phyloP scores from a whole-genome alignment of 768 basidiomycete genomes.

The Glaciozyma antarctica region DNA sequence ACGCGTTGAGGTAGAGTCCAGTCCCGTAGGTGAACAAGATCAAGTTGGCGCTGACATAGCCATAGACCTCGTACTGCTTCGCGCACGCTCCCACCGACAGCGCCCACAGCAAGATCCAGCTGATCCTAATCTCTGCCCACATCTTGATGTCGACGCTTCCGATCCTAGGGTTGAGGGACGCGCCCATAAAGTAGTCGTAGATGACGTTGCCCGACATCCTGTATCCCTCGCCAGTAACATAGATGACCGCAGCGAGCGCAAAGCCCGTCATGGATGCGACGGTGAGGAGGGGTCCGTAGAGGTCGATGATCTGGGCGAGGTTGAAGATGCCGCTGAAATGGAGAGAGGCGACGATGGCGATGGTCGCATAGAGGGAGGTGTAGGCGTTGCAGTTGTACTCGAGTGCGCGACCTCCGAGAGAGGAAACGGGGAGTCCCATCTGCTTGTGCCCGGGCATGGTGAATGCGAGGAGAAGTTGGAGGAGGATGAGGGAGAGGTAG shows the following conservation, averaged over 20 bases:
- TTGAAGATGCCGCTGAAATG: conserved; percentile 70
- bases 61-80: conserved; percentile 88
- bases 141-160: conserved; percentile 91
- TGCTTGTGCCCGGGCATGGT: conserved; percentile 85
- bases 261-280: conserved; percentile 91
- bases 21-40: conserved; percentile 92
- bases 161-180: conserved; percentile 82
- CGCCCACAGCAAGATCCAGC: conserved; percentile 93
- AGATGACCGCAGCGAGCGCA: conserved; percentile 61
- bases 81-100: conserved; percentile 82
- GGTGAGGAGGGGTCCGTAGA: conserved; percentile 91
- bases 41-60: conserved; percentile 93
- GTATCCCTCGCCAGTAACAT: conserved; percentile 71
- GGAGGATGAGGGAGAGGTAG: conserved; percentile 76
- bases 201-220: conserved; percentile 91
- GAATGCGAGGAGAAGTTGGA: conserved; percentile 82
- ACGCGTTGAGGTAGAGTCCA: conserved; percentile 93
- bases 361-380: conserved; percentile 68
- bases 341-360: conserved; percentile 53
- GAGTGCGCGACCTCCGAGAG: conserved; percentile 80
- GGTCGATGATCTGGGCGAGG: conserved; percentile 87
- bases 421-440: conserved; percentile 92
- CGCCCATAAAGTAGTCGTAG: conserved; percentile 83
- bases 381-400: conserved; percentile 97
- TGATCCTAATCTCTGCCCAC: conserved; percentile 66